Conservation (phyloP, 768 basidiomycete species). For the Cyathus striatus region DNA sequence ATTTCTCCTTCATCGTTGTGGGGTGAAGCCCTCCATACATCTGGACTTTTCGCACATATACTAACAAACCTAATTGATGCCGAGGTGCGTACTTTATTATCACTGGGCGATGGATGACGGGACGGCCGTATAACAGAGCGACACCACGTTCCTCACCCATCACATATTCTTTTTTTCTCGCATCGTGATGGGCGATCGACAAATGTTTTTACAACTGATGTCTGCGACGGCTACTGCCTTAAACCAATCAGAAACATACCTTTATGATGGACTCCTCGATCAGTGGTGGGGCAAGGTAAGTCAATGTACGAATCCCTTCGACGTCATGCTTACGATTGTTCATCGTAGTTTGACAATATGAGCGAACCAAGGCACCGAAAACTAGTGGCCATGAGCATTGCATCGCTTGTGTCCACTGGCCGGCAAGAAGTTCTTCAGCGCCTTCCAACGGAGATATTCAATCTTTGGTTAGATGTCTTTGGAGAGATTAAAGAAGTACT, state of each 20-base stretch:
- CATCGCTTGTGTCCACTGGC: conserved; percentile 70
- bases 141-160: conserved; percentile 52
- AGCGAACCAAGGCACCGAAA: conserved; percentile 83
- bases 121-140: conserved; percentile 20
- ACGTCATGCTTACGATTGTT: not conserved
- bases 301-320: conserved; percentile 6
- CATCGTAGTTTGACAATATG: conserved; percentile 80
- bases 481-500: conserved; percentile 78
- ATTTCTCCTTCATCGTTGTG: conserved; percentile 57
- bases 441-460: conserved; percentile 72
- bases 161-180: conserved; percentile 73
- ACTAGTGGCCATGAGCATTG: conserved; percentile 77
- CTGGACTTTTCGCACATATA: conserved; percentile 66
- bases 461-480: conserved; percentile 86
- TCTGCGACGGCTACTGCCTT: conserved; percentile 48
- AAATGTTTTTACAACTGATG: conserved; percentile 69
- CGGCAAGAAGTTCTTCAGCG: conserved; percentile 67
- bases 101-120: not conserved
- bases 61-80: conserved; percentile 58
- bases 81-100: conserved; percentile 42
- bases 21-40: conserved; percentile 69
- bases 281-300: conserved; percentile 80
- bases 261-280: conserved; percentile 67
- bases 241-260: conserved; percentile 40
- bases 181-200: conserved; percentile 59